Conservation (phyloP, 345 rosid species). For the rapeseed (Brassica napus) region DNA sequence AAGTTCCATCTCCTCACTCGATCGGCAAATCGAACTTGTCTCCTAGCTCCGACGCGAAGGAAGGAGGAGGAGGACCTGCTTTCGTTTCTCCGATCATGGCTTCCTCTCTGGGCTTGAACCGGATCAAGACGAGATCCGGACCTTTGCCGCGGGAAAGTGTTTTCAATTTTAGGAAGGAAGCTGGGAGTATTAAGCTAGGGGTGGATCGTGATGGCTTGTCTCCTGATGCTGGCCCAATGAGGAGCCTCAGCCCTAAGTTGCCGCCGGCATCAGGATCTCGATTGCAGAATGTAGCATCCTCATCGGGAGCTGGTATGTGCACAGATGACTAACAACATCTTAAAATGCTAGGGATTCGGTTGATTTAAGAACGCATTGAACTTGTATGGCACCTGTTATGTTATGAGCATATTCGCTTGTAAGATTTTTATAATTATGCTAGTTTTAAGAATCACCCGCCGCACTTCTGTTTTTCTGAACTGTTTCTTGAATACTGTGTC, state of each 20-base stretch:
- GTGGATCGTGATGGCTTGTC: slow-evolving; percentile 47
- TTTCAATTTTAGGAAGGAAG: slow-evolving; percentile 64
- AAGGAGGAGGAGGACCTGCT: slow-evolving; percentile 38
- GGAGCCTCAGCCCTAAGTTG: slow-evolving; percentile 65
- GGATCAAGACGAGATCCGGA: slow-evolving; percentile 96
- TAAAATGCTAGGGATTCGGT: neutral
- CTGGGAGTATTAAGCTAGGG: slow-evolving; percentile 49
- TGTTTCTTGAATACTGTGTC: neutral
- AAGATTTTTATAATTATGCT: neutral
- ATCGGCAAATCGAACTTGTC: slow-evolving; percentile 42
- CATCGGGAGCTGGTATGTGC: slow-evolving; percentile 56
- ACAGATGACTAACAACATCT: slow-evolving; percentile 4
- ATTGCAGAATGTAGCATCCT: slow-evolving; percentile 64
- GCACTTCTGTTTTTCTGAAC: too few species aligned
- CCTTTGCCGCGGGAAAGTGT: slow-evolving; percentile 88
- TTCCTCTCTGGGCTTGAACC: slow-evolving; percentile 81
- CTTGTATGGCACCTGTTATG: neutral
- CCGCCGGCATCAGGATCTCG: slow-evolving; percentile 50
- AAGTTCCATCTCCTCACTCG: slow-evolving; percentile 32
- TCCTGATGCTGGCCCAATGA: slow-evolving; percentile 52
- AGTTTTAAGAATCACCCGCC: too few species aligned
- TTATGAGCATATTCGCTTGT: slow-evolving; percentile 18
- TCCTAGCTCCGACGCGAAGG: slow-evolving; percentile 44
- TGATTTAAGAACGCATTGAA: too few species aligned
- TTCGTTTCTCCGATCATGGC: slow-evolving; percentile 86